phyloP scores from a whole-genome alignment of 2,329 filamentous ascomycete genomes.

The Colletotrichum sp. region DNA sequence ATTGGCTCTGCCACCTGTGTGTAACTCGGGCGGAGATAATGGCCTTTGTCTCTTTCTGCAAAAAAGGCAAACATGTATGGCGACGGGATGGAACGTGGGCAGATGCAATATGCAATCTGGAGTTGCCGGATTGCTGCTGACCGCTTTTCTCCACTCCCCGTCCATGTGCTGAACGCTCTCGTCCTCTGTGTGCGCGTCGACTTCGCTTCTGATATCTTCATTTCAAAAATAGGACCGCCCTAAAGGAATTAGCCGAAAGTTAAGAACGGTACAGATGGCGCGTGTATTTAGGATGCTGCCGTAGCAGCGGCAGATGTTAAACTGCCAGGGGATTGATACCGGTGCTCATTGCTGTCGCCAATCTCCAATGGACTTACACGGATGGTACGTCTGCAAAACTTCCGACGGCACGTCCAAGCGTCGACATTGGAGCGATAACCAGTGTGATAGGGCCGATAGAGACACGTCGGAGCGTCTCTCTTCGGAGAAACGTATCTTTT shows the following conservation, averaged over 20 bases:
- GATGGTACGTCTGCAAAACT: neutral
- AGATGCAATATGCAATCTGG: neutral
- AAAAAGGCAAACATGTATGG: neutral
- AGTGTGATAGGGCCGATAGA: constrained; percentile 3
- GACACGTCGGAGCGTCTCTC: constrained; percentile 3
- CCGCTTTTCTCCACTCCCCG: neutral
- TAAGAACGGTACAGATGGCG: neutral
- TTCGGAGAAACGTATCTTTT: neutral
- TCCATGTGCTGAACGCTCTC: neutral
- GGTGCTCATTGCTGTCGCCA: neutral
- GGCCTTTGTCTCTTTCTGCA: neutral
- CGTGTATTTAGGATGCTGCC: neutral
- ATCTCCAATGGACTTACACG: constrained; percentile 22
- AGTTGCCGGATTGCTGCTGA: neutral
- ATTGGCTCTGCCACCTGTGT: neutral
- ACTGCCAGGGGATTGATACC: neutral
- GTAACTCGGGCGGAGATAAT: neutral
- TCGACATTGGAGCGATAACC: neutral
- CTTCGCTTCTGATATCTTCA: neutral
- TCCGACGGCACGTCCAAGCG: constrained; percentile 5
- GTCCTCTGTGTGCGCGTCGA: neutral
- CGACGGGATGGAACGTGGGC: neutral
- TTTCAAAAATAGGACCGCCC: neutral
- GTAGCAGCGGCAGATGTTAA: neutral
- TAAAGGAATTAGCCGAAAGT: neutral